Evolutionary conservation across 2,329 filamentous ascomycete genomes (phyloP), one percentile per base, ranked within the genome.

Genomic region (Fusarium circinatum): DNA sequence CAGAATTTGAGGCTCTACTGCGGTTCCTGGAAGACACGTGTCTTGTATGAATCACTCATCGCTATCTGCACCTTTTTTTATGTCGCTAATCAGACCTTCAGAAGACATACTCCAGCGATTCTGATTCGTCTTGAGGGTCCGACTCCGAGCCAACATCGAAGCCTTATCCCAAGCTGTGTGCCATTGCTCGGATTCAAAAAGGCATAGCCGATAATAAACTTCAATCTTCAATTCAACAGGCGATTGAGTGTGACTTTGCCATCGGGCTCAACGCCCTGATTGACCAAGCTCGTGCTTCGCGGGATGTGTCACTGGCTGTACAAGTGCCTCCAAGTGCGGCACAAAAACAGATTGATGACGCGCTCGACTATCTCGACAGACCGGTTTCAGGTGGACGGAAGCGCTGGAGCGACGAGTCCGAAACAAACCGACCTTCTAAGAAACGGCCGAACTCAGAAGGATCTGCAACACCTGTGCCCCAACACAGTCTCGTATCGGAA

Each of bases 201-300:
- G 39, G 39, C 22, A n/a, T 10, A n/a, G 39, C 39, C 14, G 0
- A 42, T 42, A 0, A 2, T 15, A 15, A 42, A 42, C 22, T n/a
- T 10, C 39, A n/a, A n/a, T n/a, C 2, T 42, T 42, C 39, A 4
- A 42, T 42, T 11, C 13, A n/a, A 15, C 22, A 42, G 8, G 39
- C 22, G 22, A 42, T 42, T 10, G 6, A 2, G 8, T 5, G 1
- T 6, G 6, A 15, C 3, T 42, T n/a, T 3, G 0, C 22, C 22
- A 0, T 42, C 14, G 6, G 13, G 22, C 0, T n/a, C 13, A 6
- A 42, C 8, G 13, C 8, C 22, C 39, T 42, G 2, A 10, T 42
- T 15, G 3, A n/a, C 13, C 39, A 4, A 42, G 14, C 14, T n/a
- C 15, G 39, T 42, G 22, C 14, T 15, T 42, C 8, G 39, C 6